phyloP scores from a whole-genome alignment of 2,329 filamentous ascomycete species.

The Shiraia sp. region DNA sequence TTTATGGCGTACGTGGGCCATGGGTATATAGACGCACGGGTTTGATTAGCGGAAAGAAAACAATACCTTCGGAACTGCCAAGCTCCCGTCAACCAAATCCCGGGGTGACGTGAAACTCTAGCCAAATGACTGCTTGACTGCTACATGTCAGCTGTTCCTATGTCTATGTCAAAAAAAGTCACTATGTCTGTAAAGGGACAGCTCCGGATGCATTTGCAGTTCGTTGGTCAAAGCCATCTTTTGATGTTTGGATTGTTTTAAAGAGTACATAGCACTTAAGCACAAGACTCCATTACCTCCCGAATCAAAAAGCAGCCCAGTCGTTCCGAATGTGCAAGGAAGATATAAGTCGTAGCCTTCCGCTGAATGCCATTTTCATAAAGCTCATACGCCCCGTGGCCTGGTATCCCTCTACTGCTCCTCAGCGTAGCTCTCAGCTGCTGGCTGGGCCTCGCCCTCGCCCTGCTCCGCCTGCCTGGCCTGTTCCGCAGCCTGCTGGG shows the following conservation, averaged over 20 bases:
- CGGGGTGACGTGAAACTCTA: too few relatives aligned
- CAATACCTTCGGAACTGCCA: too few relatives aligned
- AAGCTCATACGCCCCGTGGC: slow-evolving; percentile 34
- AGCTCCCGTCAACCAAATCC: too few relatives aligned
- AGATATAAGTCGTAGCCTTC: slow-evolving; percentile 33
- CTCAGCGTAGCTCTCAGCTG: slow-evolving; percentile 36
- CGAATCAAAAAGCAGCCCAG: slow-evolving; percentile 32
- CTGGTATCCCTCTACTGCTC: slow-evolving; percentile 35
- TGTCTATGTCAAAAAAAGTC: not conserved
- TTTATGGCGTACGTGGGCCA: too few relatives aligned
- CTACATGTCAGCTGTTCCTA: not conserved
- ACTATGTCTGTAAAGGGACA: slow-evolving; percentile 1
- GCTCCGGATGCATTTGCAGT: slow-evolving; percentile 4
- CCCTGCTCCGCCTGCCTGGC: slow-evolving; percentile 63
- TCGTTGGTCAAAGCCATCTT: slow-evolving; percentile 31
- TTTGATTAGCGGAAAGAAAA: too few relatives aligned
- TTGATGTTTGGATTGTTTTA: slow-evolving; percentile 35
- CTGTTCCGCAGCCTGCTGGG: slow-evolving; percentile 68
- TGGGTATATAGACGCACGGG: too few relatives aligned
- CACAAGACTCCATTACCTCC: slow-evolving; percentile 33
- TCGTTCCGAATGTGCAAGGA: slow-evolving; percentile 37
- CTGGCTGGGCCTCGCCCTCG: slow-evolving; percentile 52
- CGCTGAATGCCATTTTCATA: slow-evolving; percentile 32
- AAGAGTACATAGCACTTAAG: slow-evolving; percentile 36
- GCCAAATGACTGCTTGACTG: too few relatives aligned